Base-by-base conservation (phyloP, 169 alveolate genomes). In the Plasmodium chabaudi region DNA sequence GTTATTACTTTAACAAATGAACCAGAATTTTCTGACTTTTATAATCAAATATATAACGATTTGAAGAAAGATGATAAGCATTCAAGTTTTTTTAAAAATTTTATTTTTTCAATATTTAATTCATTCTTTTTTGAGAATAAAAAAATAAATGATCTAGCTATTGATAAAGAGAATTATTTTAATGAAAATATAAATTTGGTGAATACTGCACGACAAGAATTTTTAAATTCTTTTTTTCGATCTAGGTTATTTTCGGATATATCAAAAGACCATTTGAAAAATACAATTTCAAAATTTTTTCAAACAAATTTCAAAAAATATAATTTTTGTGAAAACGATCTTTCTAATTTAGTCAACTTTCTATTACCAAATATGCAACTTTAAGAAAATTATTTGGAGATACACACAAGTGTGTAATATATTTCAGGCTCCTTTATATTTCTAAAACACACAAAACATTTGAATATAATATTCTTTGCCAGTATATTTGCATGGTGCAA, bases 1-100 rank as follows among this genome's bases (percentile, higher is more conserved):
- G 51, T 64, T 1, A 3, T 42, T 57, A 25, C 42, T 42, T 60
- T 57, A 25, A 15, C 39, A 46, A 25, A 56, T 5, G 72, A 65
- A 49, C 9, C 51, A 17, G 25, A 53, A 60, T 67, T 51, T 21
- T 15, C 60, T 5, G 15, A 57, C 47, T 65, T 79, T 59, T 79
- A 71, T 47, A 34, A 79, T 44, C n/a, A 34, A 1, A 23, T 79
- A 23, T 65, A 23, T 46, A 5, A 9, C 34, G 69, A 79, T 39
- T 34, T 79, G 19, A 65, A 79, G n/a, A 51, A 42, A 39, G 75
- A 79, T 23, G 72, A 44, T 0, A 79, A 79, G 46, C 64, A 79
- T 49, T 34, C 71, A 27, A 12, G 49, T 13, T 19, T 70, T 13
- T 79, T 79, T 79, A 55, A 60, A 47, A 44, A 65, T 53, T 60